Percentiles rank a stretch among this genome's conserved stretches.
Evolutionary conservation across 208 protist species (phyloP).

Genomic region (Wallacemonas sp.): DNA sequence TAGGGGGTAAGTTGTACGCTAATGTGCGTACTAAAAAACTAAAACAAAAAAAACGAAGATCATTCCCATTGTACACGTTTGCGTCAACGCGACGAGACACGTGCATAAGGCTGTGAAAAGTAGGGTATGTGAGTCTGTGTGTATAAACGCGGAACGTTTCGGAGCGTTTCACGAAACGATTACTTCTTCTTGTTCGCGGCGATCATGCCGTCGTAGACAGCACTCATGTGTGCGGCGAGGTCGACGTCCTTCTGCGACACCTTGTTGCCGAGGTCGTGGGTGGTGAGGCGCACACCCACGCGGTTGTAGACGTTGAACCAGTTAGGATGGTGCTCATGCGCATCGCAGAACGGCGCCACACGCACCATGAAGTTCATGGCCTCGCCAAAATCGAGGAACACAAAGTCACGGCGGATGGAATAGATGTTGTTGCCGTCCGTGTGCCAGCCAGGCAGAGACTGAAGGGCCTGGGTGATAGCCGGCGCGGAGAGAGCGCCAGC

Average conservation of each 20-base stretch:
- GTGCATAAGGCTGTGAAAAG: background rate
- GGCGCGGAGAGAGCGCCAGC: slow-evolving; percentile 53
- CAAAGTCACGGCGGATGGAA: slow-evolving; percentile 65
- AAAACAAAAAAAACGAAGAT: too few relatives aligned
- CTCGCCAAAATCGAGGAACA: slow-evolving; percentile 88
- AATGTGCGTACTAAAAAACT: too few relatives aligned
- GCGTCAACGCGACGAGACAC: too few relatives aligned
- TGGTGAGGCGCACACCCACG: slow-evolving; percentile 91
- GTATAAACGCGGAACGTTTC: too few relatives aligned
- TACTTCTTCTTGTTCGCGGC: background rate
- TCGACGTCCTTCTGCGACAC: slow-evolving; percentile 84
- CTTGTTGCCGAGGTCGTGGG: slow-evolving; percentile 91
- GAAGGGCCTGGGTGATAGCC: slow-evolving; percentile 86
- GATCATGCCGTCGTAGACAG: slow-evolving; percentile 27
- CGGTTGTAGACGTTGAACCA: slow-evolving; percentile 97
- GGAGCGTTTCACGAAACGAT: too few relatives aligned
- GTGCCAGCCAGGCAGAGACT: slow-evolving; percentile 71
- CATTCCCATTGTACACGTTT: too few relatives aligned
- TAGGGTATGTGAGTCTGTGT: too few relatives aligned
- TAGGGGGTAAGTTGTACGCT: too few relatives aligned
- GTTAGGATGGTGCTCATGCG: slow-evolving; percentile 93
- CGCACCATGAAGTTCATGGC: slow-evolving; percentile 92
- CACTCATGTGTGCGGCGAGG: slow-evolving; percentile 67
- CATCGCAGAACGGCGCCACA: slow-evolving; percentile 78
- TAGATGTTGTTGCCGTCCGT: slow-evolving; percentile 39